Percentiles rank a stretch among this genome's conserved stretches.
Conservation (phyloP, 2,329 filamentous ascomycete species). For the Fusarium sp. region DNA sequence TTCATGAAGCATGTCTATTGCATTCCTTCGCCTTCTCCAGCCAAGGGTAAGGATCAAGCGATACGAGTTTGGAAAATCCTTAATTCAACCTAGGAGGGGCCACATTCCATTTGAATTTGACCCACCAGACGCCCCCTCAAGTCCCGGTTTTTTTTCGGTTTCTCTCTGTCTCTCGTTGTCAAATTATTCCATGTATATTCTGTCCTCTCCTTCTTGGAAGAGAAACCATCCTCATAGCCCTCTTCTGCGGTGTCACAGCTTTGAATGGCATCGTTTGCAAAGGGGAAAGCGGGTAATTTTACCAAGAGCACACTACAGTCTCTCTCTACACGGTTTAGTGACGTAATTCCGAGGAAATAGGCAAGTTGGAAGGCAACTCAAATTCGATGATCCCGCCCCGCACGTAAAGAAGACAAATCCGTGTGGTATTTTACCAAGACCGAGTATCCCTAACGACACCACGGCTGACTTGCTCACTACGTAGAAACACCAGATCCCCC, state of each 20-base stretch:
- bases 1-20: no score
- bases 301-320: no score
- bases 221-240: background rate
- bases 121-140: background rate
- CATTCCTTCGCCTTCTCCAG: background rate
- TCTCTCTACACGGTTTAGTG: no score
- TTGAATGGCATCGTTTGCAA: background rate
- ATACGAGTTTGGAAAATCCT: background rate
- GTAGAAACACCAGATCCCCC: background rate
- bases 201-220: background rate
- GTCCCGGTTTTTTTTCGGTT: background rate
- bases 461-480: background rate
- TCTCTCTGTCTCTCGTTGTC: background rate
- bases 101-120: background rate
- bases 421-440: background rate
- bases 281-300: background rate
- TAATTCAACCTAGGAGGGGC: background rate
- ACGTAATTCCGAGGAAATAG: no score
- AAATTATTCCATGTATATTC: background rate
- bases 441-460: no score
- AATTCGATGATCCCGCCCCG: no score
- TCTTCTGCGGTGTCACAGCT: background rate
- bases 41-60: background rate
- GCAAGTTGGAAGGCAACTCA: no score
- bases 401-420: no score